These are phyloP conservation scores for Nannochloris sp. DNA, from an alignment of 139 green algal genomes.

Conservation along the genomic window DNA sequence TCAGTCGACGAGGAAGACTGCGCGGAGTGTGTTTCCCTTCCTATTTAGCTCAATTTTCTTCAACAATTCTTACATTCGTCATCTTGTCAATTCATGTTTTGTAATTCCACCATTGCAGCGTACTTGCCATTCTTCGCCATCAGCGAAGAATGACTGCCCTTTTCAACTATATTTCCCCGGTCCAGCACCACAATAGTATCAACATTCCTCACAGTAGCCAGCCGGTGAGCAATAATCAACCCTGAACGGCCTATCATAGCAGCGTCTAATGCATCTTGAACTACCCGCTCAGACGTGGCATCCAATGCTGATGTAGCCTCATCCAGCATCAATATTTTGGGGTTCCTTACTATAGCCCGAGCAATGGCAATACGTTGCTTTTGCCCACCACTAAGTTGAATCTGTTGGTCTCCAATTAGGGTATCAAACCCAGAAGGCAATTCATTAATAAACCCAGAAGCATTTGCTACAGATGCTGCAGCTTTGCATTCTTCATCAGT, in stretches of 20 bases:
- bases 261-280: too few relatives aligned
- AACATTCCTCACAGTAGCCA: constrained; percentile 45
- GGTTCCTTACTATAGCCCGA: constrained; percentile 46
- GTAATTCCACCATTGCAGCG: constrained; percentile 61
- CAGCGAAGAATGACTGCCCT: neutral
- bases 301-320: too few relatives aligned
- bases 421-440: constrained; percentile 60
- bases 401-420: constrained; percentile 36
- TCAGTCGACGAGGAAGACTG: too few relatives aligned
- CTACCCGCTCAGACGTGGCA: too few relatives aligned
- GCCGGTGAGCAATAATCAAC: constrained; percentile 38
- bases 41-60: too few relatives aligned
- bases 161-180: neutral
- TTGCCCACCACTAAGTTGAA: constrained; percentile 59
- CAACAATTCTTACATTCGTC: too few relatives aligned
- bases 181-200: constrained; percentile 28
- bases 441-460: constrained; percentile 46
- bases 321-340: constrained; percentile 50
- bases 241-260: constrained; percentile 33
- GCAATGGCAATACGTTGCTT: constrained; percentile 76
- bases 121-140: constrained; percentile 46
- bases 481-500: constrained; percentile 40
- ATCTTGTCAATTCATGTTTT: too few relatives aligned
- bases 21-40: too few relatives aligned
- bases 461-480: constrained; percentile 52